Conservation (phyloP, 2,329 filamentous ascomycete genomes). For the Chalara sp. region DNA sequence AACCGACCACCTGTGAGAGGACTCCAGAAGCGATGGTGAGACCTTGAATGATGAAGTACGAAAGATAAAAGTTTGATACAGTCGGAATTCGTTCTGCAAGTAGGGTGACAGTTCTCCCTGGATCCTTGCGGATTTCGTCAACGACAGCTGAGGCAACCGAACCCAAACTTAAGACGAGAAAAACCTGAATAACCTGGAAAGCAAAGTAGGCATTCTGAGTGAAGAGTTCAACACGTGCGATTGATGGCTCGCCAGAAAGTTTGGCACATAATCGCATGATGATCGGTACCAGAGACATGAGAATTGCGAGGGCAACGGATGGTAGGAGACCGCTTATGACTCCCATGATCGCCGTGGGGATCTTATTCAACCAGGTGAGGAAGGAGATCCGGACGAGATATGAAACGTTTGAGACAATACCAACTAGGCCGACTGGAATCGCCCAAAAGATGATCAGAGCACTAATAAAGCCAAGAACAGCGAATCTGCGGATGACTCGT, state of each 20-base stretch:
- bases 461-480: constrained; percentile 64
- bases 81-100: constrained; percentile 71
- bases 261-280: constrained; percentile 79
- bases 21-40: constrained; percentile 69
- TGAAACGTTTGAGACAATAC: constrained; percentile 77
- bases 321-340: constrained; percentile 82
- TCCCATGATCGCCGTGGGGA: constrained; percentile 68
- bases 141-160: constrained; percentile 71
- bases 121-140: constrained; percentile 54
- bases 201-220: constrained; percentile 88
- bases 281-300: constrained; percentile 81
- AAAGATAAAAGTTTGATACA: constrained; percentile 90
- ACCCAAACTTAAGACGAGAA: constrained; percentile 76
- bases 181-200: constrained; percentile 88
- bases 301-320: constrained; percentile 66
- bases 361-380: constrained; percentile 64
- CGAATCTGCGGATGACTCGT: constrained; percentile 63
- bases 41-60: constrained; percentile 91
- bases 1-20: constrained; percentile 66
- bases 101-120: constrained; percentile 52
- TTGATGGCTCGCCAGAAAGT: constrained; percentile 71
- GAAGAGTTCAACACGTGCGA: constrained; percentile 75
- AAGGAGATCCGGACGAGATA: constrained; percentile 60
- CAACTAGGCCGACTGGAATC: constrained; percentile 69
- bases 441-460: constrained; percentile 85